Evolutionary conservation across 768 basidiomycete genomes (phyloP), one percentile per base, ranked within the genome.

Genomic region (Postia placenta): DNA sequence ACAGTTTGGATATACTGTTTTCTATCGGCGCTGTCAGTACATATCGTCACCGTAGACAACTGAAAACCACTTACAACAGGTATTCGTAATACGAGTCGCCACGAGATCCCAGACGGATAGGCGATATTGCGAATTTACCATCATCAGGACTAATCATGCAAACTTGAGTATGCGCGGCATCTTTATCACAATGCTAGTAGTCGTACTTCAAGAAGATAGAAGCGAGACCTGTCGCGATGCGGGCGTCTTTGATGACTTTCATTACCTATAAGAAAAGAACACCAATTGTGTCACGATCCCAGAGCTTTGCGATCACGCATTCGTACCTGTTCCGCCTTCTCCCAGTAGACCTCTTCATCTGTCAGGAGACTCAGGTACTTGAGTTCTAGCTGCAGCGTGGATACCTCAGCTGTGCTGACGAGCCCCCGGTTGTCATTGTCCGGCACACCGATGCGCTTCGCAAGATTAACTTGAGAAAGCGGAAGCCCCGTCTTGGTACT

Each of bases 51-150:
- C n/a, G n/a, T n/a, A n/a, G n/a, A 12, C 15, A 26, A n/a, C 38
- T 44, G 25, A n/a, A n/a, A n/a, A 51, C 42, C 14, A 65, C 79
- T 69, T 53, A 88, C 86, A 93, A 60, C 14, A 92, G 67, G 61
- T 94, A 92, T 64, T 95, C 94, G 61, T 96, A 98, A 68, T 84
- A 97, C 2, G 90, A 92, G 64, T 98, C 94, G 25, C 86, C 94
- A 37, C 92, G 76, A 27, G 92, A 92, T 23, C 94, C 94, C 19
- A 98, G 77, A 11, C 93, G 82, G 53, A 98, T 87, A 15, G 86
- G 78, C 11, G 87, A 82, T 22, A 79, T 67, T 17, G 81, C 65
- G 53, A 81, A 85, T 46, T 65, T 69, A 17, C 83, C 82, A 38
- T 61, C 69, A 25, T 67, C 47, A 0, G 78, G 72, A 23, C 83